phyloP scores from a whole-genome alignment of 805 yeast genomes.

The Jamesozyma spencerorum region DNA sequence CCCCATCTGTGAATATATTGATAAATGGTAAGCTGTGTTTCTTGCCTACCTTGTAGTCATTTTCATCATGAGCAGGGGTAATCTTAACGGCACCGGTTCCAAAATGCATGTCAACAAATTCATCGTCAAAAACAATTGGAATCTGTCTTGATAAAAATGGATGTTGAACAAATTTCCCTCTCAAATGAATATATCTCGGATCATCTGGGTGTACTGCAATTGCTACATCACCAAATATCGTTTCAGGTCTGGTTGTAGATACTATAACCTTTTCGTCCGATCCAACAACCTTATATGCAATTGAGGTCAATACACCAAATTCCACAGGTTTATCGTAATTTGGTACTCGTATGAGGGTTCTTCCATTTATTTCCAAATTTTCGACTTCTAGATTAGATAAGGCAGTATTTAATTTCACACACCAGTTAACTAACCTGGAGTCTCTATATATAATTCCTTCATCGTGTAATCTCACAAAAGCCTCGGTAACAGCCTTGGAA shows the following conservation, averaged over 20 bases:
- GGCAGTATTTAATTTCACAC: conserved; percentile 85
- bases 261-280: conserved; percentile 72
- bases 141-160: conserved; percentile 75
- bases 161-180: conserved; percentile 82
- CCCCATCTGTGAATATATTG: conserved; percentile 87
- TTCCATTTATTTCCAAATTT: conserved; percentile 73
- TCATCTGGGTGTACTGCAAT: conserved; percentile 96
- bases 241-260: conserved; percentile 98
- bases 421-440: conserved; percentile 88
- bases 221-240: conserved; percentile 94
- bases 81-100: conserved; percentile 99
- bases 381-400: conserved; percentile 93
- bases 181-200: conserved; percentile 81
- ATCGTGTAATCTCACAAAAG: conserved; percentile 80
- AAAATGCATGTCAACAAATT: conserved; percentile 95
- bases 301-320: conserved; percentile 89
- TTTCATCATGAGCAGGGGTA: conserved; percentile 95
- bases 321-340: conserved; percentile 81
- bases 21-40: conserved; percentile 78
- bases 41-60: conserved; percentile 92
- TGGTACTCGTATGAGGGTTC: conserved; percentile 72
- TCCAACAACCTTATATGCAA: conserved; percentile 77
- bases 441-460: conserved; percentile 93
- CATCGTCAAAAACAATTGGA: conserved; percentile 81
- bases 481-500: conserved; percentile 74